phyloP scores from a whole-genome alignment of 163 green algal species.

The Volvox carteri region DNA sequence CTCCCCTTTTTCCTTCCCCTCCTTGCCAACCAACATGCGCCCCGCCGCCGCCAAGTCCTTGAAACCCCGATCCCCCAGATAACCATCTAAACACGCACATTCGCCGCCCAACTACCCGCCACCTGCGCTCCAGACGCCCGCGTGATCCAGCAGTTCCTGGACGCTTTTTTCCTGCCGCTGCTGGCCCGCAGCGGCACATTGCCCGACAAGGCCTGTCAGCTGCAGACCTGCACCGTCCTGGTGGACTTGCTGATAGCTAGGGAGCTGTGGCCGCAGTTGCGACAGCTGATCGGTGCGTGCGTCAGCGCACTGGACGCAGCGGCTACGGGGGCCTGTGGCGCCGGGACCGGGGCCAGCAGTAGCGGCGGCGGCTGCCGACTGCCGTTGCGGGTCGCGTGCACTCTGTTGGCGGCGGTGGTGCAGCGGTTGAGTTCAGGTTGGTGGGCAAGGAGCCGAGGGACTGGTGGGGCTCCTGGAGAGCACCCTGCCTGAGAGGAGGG shows the following conservation, averaged over 20 bases:
- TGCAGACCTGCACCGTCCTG: slow-evolving; percentile 37
- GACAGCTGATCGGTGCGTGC: not conserved
- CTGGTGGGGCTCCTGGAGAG: no score
- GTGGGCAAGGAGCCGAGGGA: not conserved
- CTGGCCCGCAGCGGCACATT: not conserved
- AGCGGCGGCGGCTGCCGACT: not conserved
- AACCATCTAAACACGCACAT: no score
- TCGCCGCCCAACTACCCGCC: no score
- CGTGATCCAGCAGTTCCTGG: slow-evolving; percentile 37
- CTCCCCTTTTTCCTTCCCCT: not conserved
- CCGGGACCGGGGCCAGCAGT: not conserved
- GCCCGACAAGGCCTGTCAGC: slow-evolving; percentile 30
- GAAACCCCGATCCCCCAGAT: no score
- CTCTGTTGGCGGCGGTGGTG: slow-evolving; percentile 17
- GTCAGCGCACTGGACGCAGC: not conserved
- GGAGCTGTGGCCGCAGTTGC: slow-evolving; percentile 21
- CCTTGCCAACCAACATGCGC: no score
- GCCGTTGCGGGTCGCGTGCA: slow-evolving; percentile 2
- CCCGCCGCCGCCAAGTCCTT: no score
- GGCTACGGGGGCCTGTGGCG: not conserved
- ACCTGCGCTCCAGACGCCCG: slow-evolving; percentile 21
- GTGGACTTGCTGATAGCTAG: not conserved
- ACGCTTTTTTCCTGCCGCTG: slow-evolving; percentile 42
- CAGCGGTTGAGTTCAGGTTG: not conserved
- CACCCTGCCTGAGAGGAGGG: no score